Evolutionary conservation across 2,329 filamentous ascomycete species (phyloP).

Genomic region (Sphaceloma murrayae): DNA sequence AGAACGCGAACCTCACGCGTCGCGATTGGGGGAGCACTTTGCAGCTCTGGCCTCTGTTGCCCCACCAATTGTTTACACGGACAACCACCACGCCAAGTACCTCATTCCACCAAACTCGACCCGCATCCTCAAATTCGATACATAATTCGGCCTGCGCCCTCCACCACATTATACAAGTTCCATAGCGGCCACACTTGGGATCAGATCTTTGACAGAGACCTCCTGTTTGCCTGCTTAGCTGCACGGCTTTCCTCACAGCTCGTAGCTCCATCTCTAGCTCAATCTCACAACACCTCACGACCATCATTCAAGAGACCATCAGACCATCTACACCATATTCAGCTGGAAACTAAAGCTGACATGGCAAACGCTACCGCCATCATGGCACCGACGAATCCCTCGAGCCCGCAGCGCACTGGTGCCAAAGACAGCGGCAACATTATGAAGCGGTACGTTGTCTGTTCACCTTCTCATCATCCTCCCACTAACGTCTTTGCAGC

Average conservation of each 20-base stretch:
- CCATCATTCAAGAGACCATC: too few relatives aligned
- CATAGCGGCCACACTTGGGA: neutral
- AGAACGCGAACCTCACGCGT: slow-evolving; percentile 9
- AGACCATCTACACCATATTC: neutral
- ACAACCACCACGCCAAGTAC: slow-evolving; percentile 7
- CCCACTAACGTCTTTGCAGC: slow-evolving; percentile 40
- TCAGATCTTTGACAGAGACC: neutral
- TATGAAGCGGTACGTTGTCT: slow-evolving; percentile 36
- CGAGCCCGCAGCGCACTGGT: slow-evolving; percentile 24
- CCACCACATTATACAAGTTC: slow-evolving; percentile 1
- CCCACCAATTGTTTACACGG: slow-evolving; percentile 9
- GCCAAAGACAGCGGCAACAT: slow-evolving; percentile 35
- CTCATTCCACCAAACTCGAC: slow-evolving; percentile 11
- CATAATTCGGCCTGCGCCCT: slow-evolving; percentile 4
- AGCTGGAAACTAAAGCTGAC: slow-evolving; percentile 9
- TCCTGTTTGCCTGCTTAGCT: slow-evolving; percentile 3
- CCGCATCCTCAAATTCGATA: slow-evolving; percentile 1
- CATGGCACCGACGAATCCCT: slow-evolving; percentile 24
- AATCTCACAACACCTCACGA: slow-evolving; percentile 3
- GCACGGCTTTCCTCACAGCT: slow-evolving; percentile 3
- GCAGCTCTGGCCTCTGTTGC: slow-evolving; percentile 2
- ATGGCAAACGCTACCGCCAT: slow-evolving; percentile 28
- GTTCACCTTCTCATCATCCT: neutral
- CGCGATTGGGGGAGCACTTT: slow-evolving; percentile 9
- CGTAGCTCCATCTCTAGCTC: neutral